These are phyloP conservation scores for Ustulina deusta DNA, from an alignment of 2,329 filamentous ascomycete species.

Conservation along the genomic window DNA sequence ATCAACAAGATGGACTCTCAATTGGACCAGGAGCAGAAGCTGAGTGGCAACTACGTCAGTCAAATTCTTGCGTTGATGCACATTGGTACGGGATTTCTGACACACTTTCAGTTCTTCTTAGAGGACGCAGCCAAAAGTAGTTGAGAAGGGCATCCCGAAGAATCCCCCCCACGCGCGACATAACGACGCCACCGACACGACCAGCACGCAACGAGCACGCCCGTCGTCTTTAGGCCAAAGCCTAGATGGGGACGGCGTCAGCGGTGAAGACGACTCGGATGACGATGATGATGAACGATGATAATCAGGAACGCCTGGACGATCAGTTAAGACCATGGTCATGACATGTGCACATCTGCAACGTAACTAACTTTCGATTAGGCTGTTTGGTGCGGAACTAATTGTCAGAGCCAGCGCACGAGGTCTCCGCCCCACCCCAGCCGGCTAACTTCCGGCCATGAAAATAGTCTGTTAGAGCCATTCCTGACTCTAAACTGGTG, in stretches of 20 bases:
- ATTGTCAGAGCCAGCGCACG: neutral
- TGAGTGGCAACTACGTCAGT: neutral
- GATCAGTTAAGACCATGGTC: conserved; percentile 3
- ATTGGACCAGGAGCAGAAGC: neutral
- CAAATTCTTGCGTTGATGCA: neutral
- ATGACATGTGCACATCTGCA: neutral
- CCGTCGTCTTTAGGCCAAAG: neutral
- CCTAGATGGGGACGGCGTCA: neutral
- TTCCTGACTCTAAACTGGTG: too few species aligned
- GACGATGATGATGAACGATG: neutral
- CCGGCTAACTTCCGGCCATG: too few species aligned
- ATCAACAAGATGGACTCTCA: neutral
- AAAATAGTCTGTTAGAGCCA: too few species aligned
- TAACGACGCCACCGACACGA: neutral
- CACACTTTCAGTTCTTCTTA: conserved; percentile 1
- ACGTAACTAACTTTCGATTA: neutral
- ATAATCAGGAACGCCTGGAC: neutral
- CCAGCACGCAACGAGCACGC: neutral
- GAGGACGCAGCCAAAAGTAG: conserved; percentile 4
- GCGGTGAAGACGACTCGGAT: conserved; percentile 1
- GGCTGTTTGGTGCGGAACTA: neutral
- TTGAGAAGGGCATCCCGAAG: conserved; percentile 2
- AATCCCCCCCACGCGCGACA: neutral
- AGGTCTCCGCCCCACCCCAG: too few species aligned
- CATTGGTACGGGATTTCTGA: neutral